phyloP scores from a whole-genome alignment of 768 basidiomycete genomes.

The Tylopilus felleus region DNA sequence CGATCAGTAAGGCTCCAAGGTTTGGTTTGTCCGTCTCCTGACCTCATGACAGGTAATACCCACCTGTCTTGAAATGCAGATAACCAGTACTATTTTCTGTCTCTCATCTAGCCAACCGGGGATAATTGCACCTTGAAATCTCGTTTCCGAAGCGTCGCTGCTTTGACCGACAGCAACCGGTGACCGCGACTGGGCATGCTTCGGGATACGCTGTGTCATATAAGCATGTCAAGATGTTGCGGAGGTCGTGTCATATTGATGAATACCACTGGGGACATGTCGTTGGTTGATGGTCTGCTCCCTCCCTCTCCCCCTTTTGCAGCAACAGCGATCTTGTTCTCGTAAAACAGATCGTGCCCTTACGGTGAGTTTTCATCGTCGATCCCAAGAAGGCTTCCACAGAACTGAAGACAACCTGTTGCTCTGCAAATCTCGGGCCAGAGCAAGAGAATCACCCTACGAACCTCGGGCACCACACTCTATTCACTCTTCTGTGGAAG shows the following conservation, averaged over 20 bases:
- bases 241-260: slow-evolving; percentile 38
- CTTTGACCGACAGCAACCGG: background rate
- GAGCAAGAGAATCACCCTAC: no score
- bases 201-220: background rate
- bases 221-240: background rate
- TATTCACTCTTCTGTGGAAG: no score
- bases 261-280: no score
- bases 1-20: background rate
- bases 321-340: no score
- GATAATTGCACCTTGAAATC: background rate
- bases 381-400: no score
- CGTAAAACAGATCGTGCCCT: no score
- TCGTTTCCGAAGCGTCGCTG: background rate
- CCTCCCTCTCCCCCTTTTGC: no score
- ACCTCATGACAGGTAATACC: background rate
- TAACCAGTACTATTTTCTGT: background rate
- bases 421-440: no score
- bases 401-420: no score
- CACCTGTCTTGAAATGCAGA: background rate
- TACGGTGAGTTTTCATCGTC: no score
- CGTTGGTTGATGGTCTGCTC: no score
- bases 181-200: background rate
- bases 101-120: background rate
- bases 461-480: no score
- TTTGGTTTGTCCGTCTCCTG: background rate